Base-by-base conservation (phyloP, 768 basidiomycete species). In the Amanita pallidorosea region DNA sequence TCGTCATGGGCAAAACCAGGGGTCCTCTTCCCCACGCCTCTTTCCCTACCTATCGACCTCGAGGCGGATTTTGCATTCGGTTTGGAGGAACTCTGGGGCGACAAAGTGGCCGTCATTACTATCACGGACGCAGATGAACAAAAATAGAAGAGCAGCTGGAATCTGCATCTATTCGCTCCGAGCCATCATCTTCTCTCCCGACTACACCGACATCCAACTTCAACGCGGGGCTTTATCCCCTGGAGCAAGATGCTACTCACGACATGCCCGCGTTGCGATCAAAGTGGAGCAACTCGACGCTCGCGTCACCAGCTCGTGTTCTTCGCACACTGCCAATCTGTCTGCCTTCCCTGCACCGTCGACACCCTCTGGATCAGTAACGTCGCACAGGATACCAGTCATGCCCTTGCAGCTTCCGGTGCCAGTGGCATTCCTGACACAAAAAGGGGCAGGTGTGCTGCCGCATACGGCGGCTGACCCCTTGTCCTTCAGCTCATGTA, bases 261-360 rank as follows among this genome's bases (percentile, higher is more conserved):
- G 60, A 64, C 29, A 57, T 59, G 13, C 62, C 60, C 15, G 57
- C 62, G 17, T 69, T 83, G 55, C 75, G 77, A 56, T 83, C 81
- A 38, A 79, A 77, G 58, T 84, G 83, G 83, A 82, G 80, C 56
- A 69, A 74, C 7, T 83, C 81, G 11, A 83, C 82, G 4, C 67
- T 80, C 35, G 67, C 62, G 20, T 74, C 72, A 76, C 65, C 65
- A 70, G 54, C 58, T 75, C 53, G 65, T 74, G 50, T 61, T 73
- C 50, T 68, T 69, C 6, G 58, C 67, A 7, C 55, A 69, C 59
- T 58, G 57, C 71, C n/a, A 57, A 59, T 56, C 60, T 72, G 52
- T 67, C 69, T 47, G 53, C 62, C 43, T 56, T 70, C 12, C 64
- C 69, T 22, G 42, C 56, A 59, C 66, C 69, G 44, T 51, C 61